Base-by-base conservation (phyloP, 2,329 filamentous ascomycete genomes). In the Pseudocercospora eumusae region DNA sequence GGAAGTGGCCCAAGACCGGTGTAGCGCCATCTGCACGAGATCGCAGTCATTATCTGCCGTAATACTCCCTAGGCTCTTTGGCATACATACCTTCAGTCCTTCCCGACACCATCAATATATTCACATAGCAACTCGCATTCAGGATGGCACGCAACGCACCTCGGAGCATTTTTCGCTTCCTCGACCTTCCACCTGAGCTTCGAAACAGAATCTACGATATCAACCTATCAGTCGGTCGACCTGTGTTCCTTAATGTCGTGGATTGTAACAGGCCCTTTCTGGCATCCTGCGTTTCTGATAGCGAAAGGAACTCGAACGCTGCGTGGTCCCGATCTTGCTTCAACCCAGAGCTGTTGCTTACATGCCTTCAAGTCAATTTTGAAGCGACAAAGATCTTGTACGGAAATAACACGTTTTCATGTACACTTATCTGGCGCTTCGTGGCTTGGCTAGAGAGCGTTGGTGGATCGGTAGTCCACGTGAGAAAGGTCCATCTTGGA, bases 291-390 rank as follows among this genome's bases (percentile, higher is more conserved):
- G 33, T 36, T 36, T 36, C 33, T 36, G 33, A 36, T 7, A 36
- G 33, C 33, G 33, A 36, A 1, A 36, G 33, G 33, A n/a, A 36
- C 13, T 36, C 33, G 3, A 36, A 36, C 4, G 33, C 33, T 36
- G 33, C 33, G 13, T 36, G 33, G 33, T 36, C 33, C n/a, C 44
- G 44, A n/a, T 47, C 44, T 20, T 47, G 44, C 21, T 47, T 47
- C 44, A 47, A 23, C 44, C 44, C 44, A 11, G 9, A 20, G 11
- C 3, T 54, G 15, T 15, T 61, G 47, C 53, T 31, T 8, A 33
- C 50, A 31, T 73, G 78, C 18, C 73, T 78, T 45, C 86, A 86
- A 73, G 78, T 80, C 56, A 84, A 87, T 68, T 79, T 87, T 58
- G 85, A 87, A 72, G 84, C 50, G 25, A 54, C 50, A 15, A 28